Base-by-base conservation (phyloP, 331 rosid genomes). In the Ulmus americana region DNA sequence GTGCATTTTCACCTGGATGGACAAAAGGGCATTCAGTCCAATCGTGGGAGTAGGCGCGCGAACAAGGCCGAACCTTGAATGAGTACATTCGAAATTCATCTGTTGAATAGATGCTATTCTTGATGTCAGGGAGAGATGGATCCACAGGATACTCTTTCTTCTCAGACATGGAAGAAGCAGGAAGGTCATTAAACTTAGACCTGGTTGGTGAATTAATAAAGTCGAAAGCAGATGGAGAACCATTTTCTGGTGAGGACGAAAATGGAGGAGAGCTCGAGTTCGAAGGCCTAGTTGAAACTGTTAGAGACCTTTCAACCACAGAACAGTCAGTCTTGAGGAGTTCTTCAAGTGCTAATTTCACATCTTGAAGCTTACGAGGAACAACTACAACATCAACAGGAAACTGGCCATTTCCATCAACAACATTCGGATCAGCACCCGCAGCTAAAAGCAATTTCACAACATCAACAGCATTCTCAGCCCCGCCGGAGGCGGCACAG, bases 21-120 rank as follows among this genome's bases (percentile, higher is more conserved):
- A 88, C 97, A 76, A 91, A 91, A 8, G 97, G 97, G 72, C 97
- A 91, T 74, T 91, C 97, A 0, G 97, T 91, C 97, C 97, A 91
- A 71, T 91, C 97, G 58, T 91, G 97, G 10, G 97, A 91, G 80
- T 91, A 91, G 20, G 96, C 97, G 0, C 97, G 95, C 0, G 96
- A 91, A 75, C 97, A 91, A 59, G 94, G 96, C 8, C 96, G 81
- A 22, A 91, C 95, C 88, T 91, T 91, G 85, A 91, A 91, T 3
- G 97, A 91, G 74, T 84, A 88, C 97, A 91, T 91, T 14, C 97
- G 74, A 47, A 91, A 91, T 64, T 91, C 97, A 76, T 91, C 96
- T 14, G 96, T 85, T 15, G 97, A 84, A 57, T 91, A 91, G 55
- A 91, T 91, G 77, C 96, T 86, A 79, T 91, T 91, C 79, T 91